These are phyloP conservation scores for Simplicillium sp. DNA, from an alignment of 2,329 filamentous ascomycete genomes.

Conservation along the genomic window DNA sequence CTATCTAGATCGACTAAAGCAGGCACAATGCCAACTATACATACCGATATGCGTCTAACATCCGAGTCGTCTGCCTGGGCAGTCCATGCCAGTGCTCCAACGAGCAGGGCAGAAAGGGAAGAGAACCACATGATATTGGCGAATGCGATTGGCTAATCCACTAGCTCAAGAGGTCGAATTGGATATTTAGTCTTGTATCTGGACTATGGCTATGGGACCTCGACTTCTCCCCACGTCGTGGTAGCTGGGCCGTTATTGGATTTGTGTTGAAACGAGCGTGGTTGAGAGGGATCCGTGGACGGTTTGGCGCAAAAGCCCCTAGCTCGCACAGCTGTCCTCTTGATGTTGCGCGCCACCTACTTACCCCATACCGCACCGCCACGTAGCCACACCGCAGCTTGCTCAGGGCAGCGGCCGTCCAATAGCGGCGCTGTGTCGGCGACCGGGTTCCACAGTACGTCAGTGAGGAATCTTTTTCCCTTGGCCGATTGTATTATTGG, in stretches of 20 bases:
- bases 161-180: no score
- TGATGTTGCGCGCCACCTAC: constrained; percentile 4
- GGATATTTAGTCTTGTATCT: background rate
- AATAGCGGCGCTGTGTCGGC: background rate
- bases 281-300: background rate
- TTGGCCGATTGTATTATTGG: no score
- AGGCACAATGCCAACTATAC: constrained; percentile 13
- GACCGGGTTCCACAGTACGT: no score
- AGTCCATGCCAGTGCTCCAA: constrained; percentile 40
- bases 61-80: constrained; percentile 37
- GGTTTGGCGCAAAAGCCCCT: background rate
- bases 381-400: no score
- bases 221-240: no score
- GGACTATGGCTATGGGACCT: background rate
- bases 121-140: constrained; percentile 34
- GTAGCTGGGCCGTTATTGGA: background rate
- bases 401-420: background rate
- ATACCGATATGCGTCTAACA: constrained; percentile 42
- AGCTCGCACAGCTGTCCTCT: constrained; percentile 8
- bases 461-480: no score
- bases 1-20: constrained; percentile 6
- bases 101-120: constrained; percentile 35
- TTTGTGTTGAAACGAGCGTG: background rate
- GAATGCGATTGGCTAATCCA: no score
- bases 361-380: constrained; percentile 1